Evolutionary conservation across 2,329 filamentous ascomycete species (phyloP).

Genomic region (Ceratocystis lukuohia): DNA sequence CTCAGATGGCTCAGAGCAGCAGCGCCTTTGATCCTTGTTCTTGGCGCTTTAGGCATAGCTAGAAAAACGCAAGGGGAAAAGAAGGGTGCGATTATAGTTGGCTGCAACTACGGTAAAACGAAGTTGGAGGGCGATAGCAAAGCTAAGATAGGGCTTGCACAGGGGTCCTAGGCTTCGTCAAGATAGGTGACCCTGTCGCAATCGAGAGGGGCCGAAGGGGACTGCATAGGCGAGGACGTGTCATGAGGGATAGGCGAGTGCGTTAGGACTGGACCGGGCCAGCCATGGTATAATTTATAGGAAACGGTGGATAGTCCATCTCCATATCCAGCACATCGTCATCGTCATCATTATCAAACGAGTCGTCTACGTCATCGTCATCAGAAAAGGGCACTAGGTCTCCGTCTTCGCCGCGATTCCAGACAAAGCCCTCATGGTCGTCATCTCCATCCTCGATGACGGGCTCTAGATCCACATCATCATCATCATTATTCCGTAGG

Average conservation of each 20-base stretch:
- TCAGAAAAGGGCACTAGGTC: constrained; percentile 42
- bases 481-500: constrained; percentile 6
- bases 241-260: too few relatives aligned
- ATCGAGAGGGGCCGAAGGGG: too few relatives aligned
- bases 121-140: too few relatives aligned
- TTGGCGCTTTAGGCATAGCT: neutral
- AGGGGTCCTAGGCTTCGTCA: too few relatives aligned
- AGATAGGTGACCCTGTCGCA: too few relatives aligned
- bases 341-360: constrained; percentile 34
- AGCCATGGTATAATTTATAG: constrained; percentile 23
- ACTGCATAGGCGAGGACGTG: too few relatives aligned
- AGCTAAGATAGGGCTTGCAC: too few relatives aligned
- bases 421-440: constrained; percentile 41
- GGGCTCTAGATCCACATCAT: constrained; percentile 16
- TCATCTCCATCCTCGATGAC: constrained; percentile 27
- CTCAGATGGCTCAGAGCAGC: neutral
- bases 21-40: neutral
- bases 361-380: constrained; percentile 35
- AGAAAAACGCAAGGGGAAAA: neutral
- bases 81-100: neutral
- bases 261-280: neutral
- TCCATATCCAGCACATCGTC: constrained; percentile 29
- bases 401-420: constrained; percentile 46
- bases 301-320: constrained; percentile 30
- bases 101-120: too few relatives aligned